Conservation (phyloP, 1,284 basidiomycete genomes). For the Coniferiporia sulphurascens region DNA sequence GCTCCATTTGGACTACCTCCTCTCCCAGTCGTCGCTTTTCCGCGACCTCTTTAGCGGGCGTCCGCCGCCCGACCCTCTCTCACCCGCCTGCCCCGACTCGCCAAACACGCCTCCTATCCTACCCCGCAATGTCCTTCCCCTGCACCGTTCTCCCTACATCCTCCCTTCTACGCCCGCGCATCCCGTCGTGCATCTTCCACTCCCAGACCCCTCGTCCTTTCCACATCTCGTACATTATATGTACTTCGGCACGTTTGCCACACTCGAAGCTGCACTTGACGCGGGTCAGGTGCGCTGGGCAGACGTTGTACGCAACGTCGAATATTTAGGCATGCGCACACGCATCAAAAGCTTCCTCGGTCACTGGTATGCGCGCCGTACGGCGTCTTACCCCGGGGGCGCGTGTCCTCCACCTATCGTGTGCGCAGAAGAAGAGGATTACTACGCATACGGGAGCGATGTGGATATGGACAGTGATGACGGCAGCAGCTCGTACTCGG, state of each 20-base stretch:
- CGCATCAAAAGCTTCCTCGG: conserved; percentile 68
- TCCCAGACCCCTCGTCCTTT: conserved; percentile 71
- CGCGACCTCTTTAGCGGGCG: conserved; percentile 62
- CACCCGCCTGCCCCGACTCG: conserved; percentile 18
- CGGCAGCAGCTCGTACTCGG: conserved; percentile 29
- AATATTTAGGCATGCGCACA: conserved; percentile 65
- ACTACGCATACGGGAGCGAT: conserved; percentile 15
- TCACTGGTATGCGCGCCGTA: conserved; percentile 57
- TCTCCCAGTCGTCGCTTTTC: conserved; percentile 67
- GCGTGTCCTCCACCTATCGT: conserved; percentile 18
- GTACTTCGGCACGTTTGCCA: conserved; percentile 62
- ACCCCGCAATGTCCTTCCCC: conserved; percentile 21
- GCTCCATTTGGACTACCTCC: conserved; percentile 71
- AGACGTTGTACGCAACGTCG: conserved; percentile 74
- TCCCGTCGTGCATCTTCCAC: conserved; percentile 67
- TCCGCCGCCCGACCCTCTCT: conserved; percentile 54
- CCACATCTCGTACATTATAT: conserved; percentile 72
- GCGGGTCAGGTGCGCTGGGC: conserved; percentile 66
- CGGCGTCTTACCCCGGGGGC: conserved; percentile 32
- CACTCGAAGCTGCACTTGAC: conserved; percentile 57
- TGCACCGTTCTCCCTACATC: conserved; percentile 55
- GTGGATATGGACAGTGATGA: conserved; percentile 27
- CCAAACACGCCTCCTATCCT: conserved; percentile 22
- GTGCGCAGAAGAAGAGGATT: conserved; percentile 17
- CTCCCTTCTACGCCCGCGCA: conserved; percentile 57